Percentiles rank a stretch among this genome's conserved stretches.
phyloP scores from a whole-genome alignment of 2,329 filamentous ascomycete species.

The Beauveria brongniartii region DNA sequence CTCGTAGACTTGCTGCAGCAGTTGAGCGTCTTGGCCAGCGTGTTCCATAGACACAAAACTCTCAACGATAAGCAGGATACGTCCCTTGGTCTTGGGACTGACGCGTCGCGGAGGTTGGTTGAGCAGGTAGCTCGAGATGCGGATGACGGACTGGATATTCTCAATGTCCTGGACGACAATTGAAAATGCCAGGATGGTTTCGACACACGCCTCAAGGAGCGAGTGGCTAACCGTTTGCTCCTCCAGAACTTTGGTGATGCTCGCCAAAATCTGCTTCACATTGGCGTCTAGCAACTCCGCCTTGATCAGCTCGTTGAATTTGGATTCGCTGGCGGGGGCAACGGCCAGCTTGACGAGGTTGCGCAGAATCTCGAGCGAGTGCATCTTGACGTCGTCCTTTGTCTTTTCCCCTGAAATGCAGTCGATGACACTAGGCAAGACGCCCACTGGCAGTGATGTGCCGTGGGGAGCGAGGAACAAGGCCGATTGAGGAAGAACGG shows the following conservation, averaged over 20 bases:
- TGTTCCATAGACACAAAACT: conserved; percentile 64
- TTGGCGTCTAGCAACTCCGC: conserved; percentile 49
- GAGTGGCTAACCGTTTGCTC: conserved; percentile 56
- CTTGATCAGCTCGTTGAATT: conserved; percentile 49
- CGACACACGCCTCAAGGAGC: conserved; percentile 70
- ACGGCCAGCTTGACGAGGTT: conserved; percentile 56
- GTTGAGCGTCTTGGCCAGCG: conserved; percentile 28
- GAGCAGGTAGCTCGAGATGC: conserved; percentile 72
- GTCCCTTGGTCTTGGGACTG: conserved; percentile 73
- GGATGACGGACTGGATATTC: conserved; percentile 69
- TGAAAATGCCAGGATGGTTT: conserved; percentile 68
- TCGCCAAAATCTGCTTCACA: conserved; percentile 53
- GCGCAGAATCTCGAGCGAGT: conserved; percentile 67
- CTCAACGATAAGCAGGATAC: conserved; percentile 71
- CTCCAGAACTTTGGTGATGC: conserved; percentile 60
- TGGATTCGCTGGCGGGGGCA: conserved; percentile 44
- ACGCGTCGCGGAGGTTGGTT: conserved; percentile 79
- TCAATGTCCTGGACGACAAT: conserved; percentile 58
- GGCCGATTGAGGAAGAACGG: conserved; percentile 56
- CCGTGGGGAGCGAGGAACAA: conserved; percentile 50
- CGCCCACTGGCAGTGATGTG: conserved; percentile 42
- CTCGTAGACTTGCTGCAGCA: conserved; percentile 60
- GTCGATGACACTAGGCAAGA: conserved; percentile 65
- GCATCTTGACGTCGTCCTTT: conserved; percentile 80
- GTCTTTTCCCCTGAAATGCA: conserved; percentile 64